phyloP scores from a whole-genome alignment of 225 moss, liverwort and hornwort species.

The Rhytidiadelphus loreus region DNA sequence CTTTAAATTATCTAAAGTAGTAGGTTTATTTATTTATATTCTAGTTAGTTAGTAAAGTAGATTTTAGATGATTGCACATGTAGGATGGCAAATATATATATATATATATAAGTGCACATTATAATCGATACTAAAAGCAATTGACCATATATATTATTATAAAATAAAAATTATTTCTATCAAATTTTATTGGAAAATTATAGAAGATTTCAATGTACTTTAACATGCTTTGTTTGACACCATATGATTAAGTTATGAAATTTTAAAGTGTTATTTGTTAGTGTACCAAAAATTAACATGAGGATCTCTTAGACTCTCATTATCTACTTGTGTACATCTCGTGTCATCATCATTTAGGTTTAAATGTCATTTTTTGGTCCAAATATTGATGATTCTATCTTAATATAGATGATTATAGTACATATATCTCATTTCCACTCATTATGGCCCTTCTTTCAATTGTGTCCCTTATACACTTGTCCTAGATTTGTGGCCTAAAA shows the following conservation, averaged over 20 bases:
- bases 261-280: neutral
- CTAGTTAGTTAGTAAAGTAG: neutral
- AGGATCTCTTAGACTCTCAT: neutral
- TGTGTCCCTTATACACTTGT: too few species aligned
- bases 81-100: neutral
- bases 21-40: neutral
- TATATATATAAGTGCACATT: neutral
- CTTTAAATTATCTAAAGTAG: neutral
- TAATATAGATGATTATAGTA: too few species aligned
- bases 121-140: neutral
- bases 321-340: too few species aligned
- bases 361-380: too few species aligned
- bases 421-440: too few species aligned
- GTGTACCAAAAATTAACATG: neutral
- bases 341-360: too few species aligned
- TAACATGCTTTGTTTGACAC: neutral
- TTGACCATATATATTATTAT: neutral
- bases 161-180: neutral
- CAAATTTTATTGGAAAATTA: neutral
- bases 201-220: neutral
- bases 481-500: too few species aligned
- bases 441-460: too few species aligned
- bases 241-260: rapidly evolving
- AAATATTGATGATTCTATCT: too few species aligned
- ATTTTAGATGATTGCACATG: neutral